Evolutionary conservation across 805 yeast genomes (phyloP).

Genomic region (Candida berthetii): DNA sequence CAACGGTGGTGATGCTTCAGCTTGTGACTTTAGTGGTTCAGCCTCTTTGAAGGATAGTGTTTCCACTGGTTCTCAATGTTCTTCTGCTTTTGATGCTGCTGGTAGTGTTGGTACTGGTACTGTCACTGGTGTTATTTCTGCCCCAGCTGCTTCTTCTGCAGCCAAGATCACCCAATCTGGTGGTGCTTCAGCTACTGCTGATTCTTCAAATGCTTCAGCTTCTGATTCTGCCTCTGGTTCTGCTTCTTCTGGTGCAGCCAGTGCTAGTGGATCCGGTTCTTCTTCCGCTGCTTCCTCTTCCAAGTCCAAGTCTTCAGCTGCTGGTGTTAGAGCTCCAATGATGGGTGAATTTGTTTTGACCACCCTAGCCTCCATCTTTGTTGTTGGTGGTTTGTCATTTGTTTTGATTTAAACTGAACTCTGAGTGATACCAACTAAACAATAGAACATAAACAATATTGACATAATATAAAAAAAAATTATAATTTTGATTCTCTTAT

Average conservation of each 20-base stretch:
- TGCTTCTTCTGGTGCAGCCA: conserved; percentile 6
- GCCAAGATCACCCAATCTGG: background rate
- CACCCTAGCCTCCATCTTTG: conserved; percentile 23
- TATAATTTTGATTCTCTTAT: no score
- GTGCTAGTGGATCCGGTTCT: conserved; percentile 1
- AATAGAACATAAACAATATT: no score
- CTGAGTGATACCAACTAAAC: background rate
- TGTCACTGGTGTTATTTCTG: conserved; percentile 32
- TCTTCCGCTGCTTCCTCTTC: conserved; percentile 18
- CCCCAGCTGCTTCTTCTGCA: conserved; percentile 17
- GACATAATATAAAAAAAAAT: no score
- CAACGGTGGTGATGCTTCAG: conserved; percentile 34
- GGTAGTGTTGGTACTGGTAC: conserved; percentile 67
- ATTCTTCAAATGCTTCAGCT: conserved; percentile 1
- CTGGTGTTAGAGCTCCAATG: conserved; percentile 19
- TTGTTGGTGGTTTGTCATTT: conserved; percentile 31
- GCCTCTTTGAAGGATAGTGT: conserved; percentile 44
- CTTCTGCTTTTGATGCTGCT: conserved; percentile 53
- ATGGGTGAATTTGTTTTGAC: conserved; percentile 24
- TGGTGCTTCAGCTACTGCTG: conserved; percentile 2
- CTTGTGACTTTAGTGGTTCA: conserved; percentile 68
- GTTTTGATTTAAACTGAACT: conserved; percentile 22
- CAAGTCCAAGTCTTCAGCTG: conserved; percentile 17
- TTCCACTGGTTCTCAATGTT: conserved; percentile 46
- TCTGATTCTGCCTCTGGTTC: conserved; percentile 9